phyloP scores from a whole-genome alignment of 371 early-diverging fungal species.

The Mucor indicus region DNA sequence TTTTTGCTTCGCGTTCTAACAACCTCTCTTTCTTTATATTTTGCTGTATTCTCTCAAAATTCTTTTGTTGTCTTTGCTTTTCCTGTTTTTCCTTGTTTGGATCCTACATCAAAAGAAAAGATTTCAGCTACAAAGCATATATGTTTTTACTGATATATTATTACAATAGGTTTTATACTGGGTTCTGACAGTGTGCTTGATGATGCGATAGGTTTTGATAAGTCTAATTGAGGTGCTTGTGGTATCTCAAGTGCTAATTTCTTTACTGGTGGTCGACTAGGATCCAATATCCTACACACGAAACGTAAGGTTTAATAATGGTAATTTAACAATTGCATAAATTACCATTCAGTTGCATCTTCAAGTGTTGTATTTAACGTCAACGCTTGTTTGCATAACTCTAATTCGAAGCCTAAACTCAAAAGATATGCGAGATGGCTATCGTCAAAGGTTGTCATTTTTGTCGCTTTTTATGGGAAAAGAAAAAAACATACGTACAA shows the following conservation, averaged over 20 bases:
- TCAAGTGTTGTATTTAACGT: conserved; percentile 18
- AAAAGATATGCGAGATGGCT: conserved; percentile 28
- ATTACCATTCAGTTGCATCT: conserved; percentile 35
- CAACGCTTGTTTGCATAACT: conserved; percentile 28
- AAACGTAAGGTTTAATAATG: not conserved
- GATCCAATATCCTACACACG: conserved; percentile 3
- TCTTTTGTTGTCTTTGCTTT: not conserved
- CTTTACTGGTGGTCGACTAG: not conserved
- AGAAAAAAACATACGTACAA: too few species aligned
- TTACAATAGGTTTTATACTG: too few species aligned
- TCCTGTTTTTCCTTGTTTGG: not conserved
- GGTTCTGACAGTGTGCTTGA: not conserved
- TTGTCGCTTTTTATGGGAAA: too few species aligned
- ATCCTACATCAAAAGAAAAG: too few species aligned
- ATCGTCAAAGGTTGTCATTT: conserved; percentile 12
- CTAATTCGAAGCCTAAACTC: conserved; percentile 32
- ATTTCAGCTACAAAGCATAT: not conserved
- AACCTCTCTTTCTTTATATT: conserved; percentile 4
- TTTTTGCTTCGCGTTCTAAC: conserved; percentile 18
- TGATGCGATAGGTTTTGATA: not conserved
- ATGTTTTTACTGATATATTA: not conserved
- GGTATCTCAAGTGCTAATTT: not conserved
- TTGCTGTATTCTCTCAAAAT: not conserved
- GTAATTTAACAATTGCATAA: too few species aligned
- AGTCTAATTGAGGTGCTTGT: not conserved